phyloP scores from a whole-genome alignment of 208 protist species.

The Leishmania martiniquensis region DNA sequence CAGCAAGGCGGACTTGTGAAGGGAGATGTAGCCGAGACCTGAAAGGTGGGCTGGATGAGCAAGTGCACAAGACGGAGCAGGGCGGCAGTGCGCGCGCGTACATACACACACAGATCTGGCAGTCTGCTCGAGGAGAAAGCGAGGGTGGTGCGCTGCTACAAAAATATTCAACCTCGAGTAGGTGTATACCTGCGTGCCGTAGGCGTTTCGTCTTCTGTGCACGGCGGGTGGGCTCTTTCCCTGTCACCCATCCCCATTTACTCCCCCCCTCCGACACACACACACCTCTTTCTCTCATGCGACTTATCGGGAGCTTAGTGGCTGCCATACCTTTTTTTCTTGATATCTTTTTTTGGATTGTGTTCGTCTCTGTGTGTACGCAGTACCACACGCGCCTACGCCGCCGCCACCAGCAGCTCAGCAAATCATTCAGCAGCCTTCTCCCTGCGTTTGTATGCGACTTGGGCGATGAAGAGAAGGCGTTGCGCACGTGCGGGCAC shows the following conservation, averaged over 20 bases:
- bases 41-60: background rate
- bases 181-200: background rate
- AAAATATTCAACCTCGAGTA: background rate
- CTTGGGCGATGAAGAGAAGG: background rate
- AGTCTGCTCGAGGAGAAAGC: background rate
- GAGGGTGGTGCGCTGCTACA: background rate
- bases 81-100: background rate
- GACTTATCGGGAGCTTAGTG: background rate
- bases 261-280: background rate
- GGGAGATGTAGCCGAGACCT: conserved; percentile 20
- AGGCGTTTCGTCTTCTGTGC: background rate
- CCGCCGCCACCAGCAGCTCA: background rate
- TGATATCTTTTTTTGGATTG: background rate
- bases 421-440: background rate
- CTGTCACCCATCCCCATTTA: background rate
- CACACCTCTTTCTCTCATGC: background rate
- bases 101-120: background rate
- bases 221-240: background rate
- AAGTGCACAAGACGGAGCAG: background rate
- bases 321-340: background rate
- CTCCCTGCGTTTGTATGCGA: background rate
- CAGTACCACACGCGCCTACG: background rate
- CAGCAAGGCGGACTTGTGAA: conserved; percentile 15
- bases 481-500: background rate
- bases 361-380: conserved; percentile 4